These are phyloP conservation scores for Globisporangium rhizosaccharum DNA, from an alignment of 352 stramenopile species.

Conservation along the genomic window DNA sequence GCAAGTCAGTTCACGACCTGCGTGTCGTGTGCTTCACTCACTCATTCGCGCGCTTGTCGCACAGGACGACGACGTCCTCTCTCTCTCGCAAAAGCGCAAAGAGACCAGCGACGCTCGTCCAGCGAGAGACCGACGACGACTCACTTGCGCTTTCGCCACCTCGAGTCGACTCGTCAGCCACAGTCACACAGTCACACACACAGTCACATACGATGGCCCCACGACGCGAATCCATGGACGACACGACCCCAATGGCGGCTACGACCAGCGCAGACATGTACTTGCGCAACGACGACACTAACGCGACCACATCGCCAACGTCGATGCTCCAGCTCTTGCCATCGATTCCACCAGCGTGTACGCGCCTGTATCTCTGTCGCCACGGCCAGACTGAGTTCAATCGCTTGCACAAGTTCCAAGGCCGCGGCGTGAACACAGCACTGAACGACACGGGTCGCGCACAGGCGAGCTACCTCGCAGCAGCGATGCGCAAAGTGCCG, in stretches of 20 bases:
- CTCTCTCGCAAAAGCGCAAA: too few relatives aligned
- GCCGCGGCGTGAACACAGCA: conserved; percentile 67
- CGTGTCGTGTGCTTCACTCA: too few relatives aligned
- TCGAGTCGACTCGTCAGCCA: background rate
- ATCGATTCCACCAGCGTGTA: conserved; percentile 38
- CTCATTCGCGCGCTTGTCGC: too few relatives aligned
- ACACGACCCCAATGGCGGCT: background rate
- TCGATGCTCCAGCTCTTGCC: conserved; percentile 48
- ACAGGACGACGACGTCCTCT: too few relatives aligned
- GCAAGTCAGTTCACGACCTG: background rate
- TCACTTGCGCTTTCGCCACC: conserved; percentile 2
- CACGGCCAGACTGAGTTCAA: conserved; percentile 83
- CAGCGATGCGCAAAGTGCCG: conserved; percentile 62
- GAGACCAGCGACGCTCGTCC: too few relatives aligned
- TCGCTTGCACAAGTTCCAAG: conserved; percentile 63
- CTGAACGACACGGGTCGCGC: conserved; percentile 55
- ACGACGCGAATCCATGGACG: conserved; percentile 16
- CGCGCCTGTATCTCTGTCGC: conserved; percentile 68
- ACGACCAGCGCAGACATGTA: background rate
- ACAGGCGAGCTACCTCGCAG: conserved; percentile 55
- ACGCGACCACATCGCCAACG: background rate
- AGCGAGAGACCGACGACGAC: background rate
- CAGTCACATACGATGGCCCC: conserved; percentile 6
- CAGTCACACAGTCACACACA: background rate
- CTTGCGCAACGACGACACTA: background rate